Evolutionary conservation across 495 filamentous ascomycete species (phyloP), one percentile per base, ranked within the genome.

Genomic region (Letharia lupina): DNA sequence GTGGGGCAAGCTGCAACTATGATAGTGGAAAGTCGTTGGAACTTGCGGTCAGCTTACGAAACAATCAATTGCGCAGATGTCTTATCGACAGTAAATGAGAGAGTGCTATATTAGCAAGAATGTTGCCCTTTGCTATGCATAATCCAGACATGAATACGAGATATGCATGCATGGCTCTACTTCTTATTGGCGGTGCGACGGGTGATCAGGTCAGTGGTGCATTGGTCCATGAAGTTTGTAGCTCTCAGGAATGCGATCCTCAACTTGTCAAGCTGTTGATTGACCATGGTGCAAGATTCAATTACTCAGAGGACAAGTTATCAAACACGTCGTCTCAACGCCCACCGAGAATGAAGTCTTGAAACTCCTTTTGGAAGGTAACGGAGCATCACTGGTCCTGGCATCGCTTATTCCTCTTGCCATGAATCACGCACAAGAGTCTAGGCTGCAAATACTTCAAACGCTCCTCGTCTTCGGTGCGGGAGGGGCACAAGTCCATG

Each of bases 1-100:
- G 54, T 37, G n/a, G 48, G 15, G 64, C 68, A 45, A 67, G 60
- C 18, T 69, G 68, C 61, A 41, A 60, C 33, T 44, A 67, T 41
- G 41, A 67, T 28, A 15, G 28, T 28, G 68, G 68, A 23, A 69
- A 67, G 57, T 50, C 64, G 31, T 33, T 69, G 23, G 64, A 67
- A 48, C 54, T 69, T 64, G 68, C 68, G 20, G 57, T 65, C 16
- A 39, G 31, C 41, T 48, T 23, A 37, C 37, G 40, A 20, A 39
- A 69, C 41, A 6, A 15, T 28, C 12, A 33, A n/a, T 4, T 69
- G 11, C 44, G 67, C 28, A 31, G 61, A 54, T 45, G 45, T 33
- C 60, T 69, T 33, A n/a, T 69, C 44, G 16, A 2, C 47, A 66
- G 48, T 12, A 62, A 69, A 28, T 60, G 64, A 2, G 23, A 60